A percentile compares a stretch with the other conserved stretches of the same genome.
Evolutionary conservation across 148 eudicot species (phyloP).

Genomic region (Euryodendron excelsum): DNA sequence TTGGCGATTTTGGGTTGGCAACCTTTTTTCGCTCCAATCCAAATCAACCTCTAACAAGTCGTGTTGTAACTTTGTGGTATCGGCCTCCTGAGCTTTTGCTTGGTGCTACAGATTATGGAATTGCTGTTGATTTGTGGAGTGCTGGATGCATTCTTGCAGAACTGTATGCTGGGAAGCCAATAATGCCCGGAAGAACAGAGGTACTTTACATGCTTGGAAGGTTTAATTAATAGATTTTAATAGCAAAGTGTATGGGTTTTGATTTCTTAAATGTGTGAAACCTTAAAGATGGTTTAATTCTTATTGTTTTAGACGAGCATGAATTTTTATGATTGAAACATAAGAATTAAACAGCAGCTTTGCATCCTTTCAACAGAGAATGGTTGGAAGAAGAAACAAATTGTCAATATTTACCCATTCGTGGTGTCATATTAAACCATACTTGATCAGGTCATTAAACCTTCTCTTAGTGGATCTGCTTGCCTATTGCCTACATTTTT

Average conservation of each 20-base stretch:
- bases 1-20: slow-evolving; percentile 69
- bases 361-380: background rate
- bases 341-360: slow-evolving; percentile 1
- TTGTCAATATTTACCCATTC: background rate
- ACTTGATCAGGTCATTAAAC: background rate
- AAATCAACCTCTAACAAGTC: slow-evolving; percentile 63
- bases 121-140: slow-evolving; percentile 68
- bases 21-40: slow-evolving; percentile 41
- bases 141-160: slow-evolving; percentile 72
- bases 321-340: background rate
- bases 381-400: background rate
- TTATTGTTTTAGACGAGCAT: background rate
- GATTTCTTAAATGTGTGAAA: background rate
- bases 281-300: background rate
- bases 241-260: background rate
- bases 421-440: background rate
- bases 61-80: slow-evolving; percentile 71
- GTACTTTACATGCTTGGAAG: slow-evolving; percentile 24
- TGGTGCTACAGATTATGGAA: slow-evolving; percentile 60
- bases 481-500: background rate
- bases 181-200: slow-evolving; percentile 79
- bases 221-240: background rate
- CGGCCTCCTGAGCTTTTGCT: slow-evolving; percentile 75
- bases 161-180: slow-evolving; percentile 57
- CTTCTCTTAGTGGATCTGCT: slow-evolving; percentile 8